Evolutionary conservation across 2,329 filamentous ascomycete species (phyloP), one percentile per base, ranked within the genome.

Genomic region (Emericellopsis cladophorae): DNA sequence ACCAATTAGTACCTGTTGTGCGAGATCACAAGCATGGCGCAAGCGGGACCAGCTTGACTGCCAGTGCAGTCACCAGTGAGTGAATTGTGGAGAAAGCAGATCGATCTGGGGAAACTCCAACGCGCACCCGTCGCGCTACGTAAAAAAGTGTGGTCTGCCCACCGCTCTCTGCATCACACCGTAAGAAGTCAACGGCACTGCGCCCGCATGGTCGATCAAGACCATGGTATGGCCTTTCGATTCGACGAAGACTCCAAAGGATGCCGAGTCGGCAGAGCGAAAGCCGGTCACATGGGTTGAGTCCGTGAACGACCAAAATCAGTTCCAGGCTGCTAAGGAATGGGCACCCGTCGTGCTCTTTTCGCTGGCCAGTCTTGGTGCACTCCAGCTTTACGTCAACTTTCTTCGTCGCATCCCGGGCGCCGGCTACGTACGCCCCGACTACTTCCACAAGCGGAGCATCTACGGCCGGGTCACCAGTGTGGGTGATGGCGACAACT

Each of bases 401-500:
- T 92, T 89, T 56, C 67, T 98, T 38, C 82, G 87, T 31, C 84
- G 92, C 40, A 86, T 96, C 43, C 88, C 88, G 4, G 81, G 78
- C 42, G 76, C 85, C 31, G 69, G 74, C 21, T 74, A 88, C 55
- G 82, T 98, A 49, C 77, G 78, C 37, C 83, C 86, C 2, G 66
- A 69, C 10, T 82, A 81, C 55, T 90, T 90, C 56, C 77, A 84
- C 36, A 79, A 69, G 45, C 74, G 84, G 50, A 89, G 77, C 49
- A 56, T 98, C 34, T 83, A 90, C 51, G 92, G 92, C 12, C 75
- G 74, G 46, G 92, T 96, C 34, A 95, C 90, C 11, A 88, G 84
- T 50, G 92, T 98, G 21, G 92, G 93, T 34, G 92, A 98, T 69
- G 93, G 88, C 4, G 92, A 98, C 61, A 90, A 90, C 56, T 95